Base-by-base conservation (phyloP, 805 yeast species). In the Candida morakotiae region DNA sequence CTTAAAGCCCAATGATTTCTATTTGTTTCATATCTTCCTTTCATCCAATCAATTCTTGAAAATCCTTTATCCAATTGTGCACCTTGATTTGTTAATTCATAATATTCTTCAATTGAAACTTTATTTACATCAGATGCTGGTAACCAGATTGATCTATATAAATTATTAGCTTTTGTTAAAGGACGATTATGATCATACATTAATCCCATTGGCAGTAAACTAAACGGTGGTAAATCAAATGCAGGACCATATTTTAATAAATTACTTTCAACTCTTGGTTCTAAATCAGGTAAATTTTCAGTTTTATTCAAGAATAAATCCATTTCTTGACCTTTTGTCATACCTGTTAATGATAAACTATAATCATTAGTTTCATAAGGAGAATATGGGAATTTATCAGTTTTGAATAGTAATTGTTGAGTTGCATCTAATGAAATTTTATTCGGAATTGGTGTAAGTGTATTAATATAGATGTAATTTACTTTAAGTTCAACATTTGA, bases 131-230 rank as follows among this genome's bases (percentile, higher is more conserved):
- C 87, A 73, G 66, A 56, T 45, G 88, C 95, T 2, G 96, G 91
- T 35, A 89, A 67, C 97, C 98, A 91, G 35, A 85, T 58, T 33
- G 83, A 84, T 55, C 97, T 76, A 41, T 75, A 67, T 43, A 87
- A 69, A 41, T 65, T 69, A 45, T 72, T 68, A 17, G 79, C 84
- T 44, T 74, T 72, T 14, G 79, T 62, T 39, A 87, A 52, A 10
- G 97, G 94, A 16, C 60, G 49, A 47, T 80, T 78, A 59, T 77
- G 86, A 39, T 73, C 76, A 62, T 75, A 89, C 25, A 76, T 60
- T 24, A 88, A 55, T 2, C 75, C 71, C 53, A 82, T 53, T n/a
- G 77, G 73, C 16, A 60, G 49, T 21, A 62, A 49, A 0, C 75
- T 58, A 47, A 64, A 73, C 2, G 89, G 73, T 19, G 55, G 60